phyloP scores from a whole-genome alignment of 164 flowering plant genomes.

The Kingdonia uniflora region DNA sequence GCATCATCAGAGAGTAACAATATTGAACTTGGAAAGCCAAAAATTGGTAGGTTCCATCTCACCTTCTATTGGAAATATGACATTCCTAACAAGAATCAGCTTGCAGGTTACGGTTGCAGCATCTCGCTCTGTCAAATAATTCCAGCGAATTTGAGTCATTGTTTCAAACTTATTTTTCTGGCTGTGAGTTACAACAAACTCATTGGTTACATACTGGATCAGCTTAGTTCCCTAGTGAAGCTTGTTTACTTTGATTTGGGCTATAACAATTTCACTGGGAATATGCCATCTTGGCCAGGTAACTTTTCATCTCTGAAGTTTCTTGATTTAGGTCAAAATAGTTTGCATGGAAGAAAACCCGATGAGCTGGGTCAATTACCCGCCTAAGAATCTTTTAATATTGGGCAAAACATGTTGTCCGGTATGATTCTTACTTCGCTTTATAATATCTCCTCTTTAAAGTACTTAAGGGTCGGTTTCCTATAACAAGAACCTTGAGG shows the following conservation, averaged over 20 bases:
- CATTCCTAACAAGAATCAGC: conserved; percentile 14
- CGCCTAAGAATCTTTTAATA: neutral
- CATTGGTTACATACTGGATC: neutral
- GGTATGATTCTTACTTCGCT: neutral
- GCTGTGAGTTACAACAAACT: neutral
- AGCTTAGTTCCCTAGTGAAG: neutral
- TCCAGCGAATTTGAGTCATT: neutral
- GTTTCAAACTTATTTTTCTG: neutral
- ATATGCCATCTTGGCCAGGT: neutral
- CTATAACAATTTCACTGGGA: neutral
- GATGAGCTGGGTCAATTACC: conserved; percentile 19
- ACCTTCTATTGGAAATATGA: conserved; percentile 23
- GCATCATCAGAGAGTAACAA: conserved; percentile 13
- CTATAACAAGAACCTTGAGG: neutral
- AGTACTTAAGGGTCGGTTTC: neutral
- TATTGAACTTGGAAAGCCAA: conserved; percentile 9
- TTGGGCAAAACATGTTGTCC: neutral
- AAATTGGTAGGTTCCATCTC: conserved; percentile 17
- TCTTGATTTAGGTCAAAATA: conserved; percentile 10
- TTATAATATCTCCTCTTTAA: neutral
- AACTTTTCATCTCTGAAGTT: neutral
- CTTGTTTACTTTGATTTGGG: neutral
- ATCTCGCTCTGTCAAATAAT: neutral
- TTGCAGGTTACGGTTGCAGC: conserved; percentile 2
- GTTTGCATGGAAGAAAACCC: conserved; percentile 22